Base-by-base conservation (phyloP, 495 filamentous ascomycete species). In the Chlorociboria aeruginascens region DNA sequence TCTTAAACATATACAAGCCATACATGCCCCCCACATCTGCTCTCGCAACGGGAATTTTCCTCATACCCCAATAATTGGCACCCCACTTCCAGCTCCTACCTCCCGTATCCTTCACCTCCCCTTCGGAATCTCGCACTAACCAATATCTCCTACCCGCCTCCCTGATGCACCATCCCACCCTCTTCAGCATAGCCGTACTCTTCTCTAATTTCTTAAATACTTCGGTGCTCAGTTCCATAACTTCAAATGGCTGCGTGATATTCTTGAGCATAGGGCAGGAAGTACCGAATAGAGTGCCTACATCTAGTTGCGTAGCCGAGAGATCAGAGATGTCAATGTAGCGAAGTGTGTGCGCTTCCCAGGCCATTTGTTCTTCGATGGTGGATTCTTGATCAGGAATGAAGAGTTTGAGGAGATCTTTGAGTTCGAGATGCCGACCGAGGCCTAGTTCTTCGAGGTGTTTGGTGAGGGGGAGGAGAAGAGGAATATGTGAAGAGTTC, bases 11-110 rank as follows among this genome's bases (percentile, higher is more conserved):
- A 62, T 85, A 92, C 51, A 79, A 81, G 38, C 85, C 86, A 61
- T 93, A 93, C 66, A 94, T 79, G 17, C 87, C 87, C 10, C 83
- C 84, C 2, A 92, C 85, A 54, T 89, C 85, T 7, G 81, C 79
- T 33, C 71, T 64, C 10, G 83, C 84, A 44, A 92, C 80, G 9
- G 86, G 86, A 29, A 88, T 72, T 71, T 94, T 94, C 37, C 83
- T 74, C 78, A 86, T 88, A 12, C 87, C 87, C 86, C 87, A 92
- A 67, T 77, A 82, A 49, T 76, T 75, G n/a, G 85, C 86, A 10
- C 87, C 87, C 85, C 88, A 85, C 69, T 94, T 94, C 87, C 87
- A 94, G 31, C 69, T 69, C 8, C 62, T 53, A 6, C 13, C 38
- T 16, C 59, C 57, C 46, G 54, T 58, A 57, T 72, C 67, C 7